Evolutionary conservation across 768 basidiomycete species (phyloP), one percentile per base, ranked within the genome.

Genomic region (Imleria badia): DNA sequence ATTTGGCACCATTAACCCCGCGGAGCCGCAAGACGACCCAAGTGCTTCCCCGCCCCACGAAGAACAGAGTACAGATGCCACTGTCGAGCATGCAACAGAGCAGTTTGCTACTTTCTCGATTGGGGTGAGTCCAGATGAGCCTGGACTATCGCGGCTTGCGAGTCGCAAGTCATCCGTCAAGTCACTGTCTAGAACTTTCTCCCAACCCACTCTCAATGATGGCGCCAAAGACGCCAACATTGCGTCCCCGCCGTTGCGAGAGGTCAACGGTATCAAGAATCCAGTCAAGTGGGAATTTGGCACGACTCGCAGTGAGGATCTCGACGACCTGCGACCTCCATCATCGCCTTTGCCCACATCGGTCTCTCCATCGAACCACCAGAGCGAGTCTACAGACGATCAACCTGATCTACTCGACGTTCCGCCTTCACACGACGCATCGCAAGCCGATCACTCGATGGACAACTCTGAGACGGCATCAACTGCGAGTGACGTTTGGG

Each of bases 221-320:
- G 45, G 11, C 10, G 36, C 31, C 9, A 52, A 56, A n/a, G 59
- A 51, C 17, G 23, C 33, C 7, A 26, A 34, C 6, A 13, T 9
- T 15, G 17, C 17, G 30, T 41, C 53, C 12, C 19, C 43, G 5
- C 36, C 40, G 9, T 41, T 40, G 35, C 56, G 14, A 38, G 57
- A 58, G 29, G 49, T 47, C 29, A 63, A 59, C 40, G 61, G 57
- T 15, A 51, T 48, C 29, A 51, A 40, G 29, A 55, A 62, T 14
- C 48, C 61, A 50, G 58, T 65, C 43, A 83, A 78, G 64, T 85
- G 81, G 83, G 77, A 79, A 64, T 86, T 86, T 64, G 84, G 85
- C 17, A 79, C 80, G 35, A 76, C 79, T 15, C 42, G 31, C 6
- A 53, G 45, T 17, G 52, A 51, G 23, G 55, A 55, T 44, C 41